Conservation (phyloP, 106 monocot genomes). For the Dactylorhiza incarnata region DNA sequence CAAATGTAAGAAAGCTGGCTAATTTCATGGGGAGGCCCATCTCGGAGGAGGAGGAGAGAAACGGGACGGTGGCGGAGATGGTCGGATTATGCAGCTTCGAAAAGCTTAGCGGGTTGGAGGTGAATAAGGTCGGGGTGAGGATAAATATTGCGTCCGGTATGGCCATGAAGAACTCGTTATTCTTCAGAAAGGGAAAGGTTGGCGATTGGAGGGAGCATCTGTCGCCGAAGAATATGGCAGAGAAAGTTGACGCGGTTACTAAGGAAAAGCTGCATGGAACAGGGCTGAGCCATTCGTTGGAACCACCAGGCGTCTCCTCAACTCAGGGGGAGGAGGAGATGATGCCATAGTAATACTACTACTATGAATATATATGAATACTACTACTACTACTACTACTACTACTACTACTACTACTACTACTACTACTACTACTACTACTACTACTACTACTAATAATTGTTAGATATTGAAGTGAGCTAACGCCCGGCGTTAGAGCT, state of each 20-base stretch:
- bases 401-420: no score
- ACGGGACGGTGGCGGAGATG: constrained; percentile 17
- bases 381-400: no score
- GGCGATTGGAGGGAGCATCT: constrained; percentile 36
- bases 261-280: constrained; percentile 5
- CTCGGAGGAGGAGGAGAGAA: constrained; percentile 10
- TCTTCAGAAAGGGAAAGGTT: constrained; percentile 23
- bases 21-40: constrained; percentile 18
- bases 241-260: constrained; percentile 16
- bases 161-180: neutral
- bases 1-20: constrained; percentile 12
- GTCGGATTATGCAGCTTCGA: constrained; percentile 21
- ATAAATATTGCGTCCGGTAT: no score
- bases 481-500: no score
- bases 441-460: no score
- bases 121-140: neutral
- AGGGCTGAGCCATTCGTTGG: no score
- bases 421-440: no score
- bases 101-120: constrained; percentile 16
- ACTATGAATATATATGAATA: no score
- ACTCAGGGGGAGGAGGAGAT: no score
- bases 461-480: no score
- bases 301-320: no score
- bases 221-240: constrained; percentile 18
- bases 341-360: no score